Conservation (phyloP, 2,329 filamentous ascomycete species). For the Aspergillus sp. region DNA sequence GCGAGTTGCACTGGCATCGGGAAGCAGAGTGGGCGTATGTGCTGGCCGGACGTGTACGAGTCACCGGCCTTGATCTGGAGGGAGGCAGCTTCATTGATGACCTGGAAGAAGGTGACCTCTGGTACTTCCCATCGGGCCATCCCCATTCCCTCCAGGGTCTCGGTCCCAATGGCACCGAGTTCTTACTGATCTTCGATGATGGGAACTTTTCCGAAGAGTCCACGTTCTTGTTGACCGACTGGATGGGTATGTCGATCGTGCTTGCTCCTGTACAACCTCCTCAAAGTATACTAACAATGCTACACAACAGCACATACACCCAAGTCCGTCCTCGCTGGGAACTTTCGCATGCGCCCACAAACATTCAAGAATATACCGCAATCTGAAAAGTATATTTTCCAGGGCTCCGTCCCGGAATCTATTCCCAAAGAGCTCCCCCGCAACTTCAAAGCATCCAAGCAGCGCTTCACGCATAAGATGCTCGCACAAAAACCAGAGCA, state of each 20-base stretch:
- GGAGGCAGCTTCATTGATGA: constrained; percentile 9
- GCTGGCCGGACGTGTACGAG: constrained; percentile 2
- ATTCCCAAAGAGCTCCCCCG: constrained; percentile 4
- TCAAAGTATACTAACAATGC: not conserved
- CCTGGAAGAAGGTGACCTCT: constrained; percentile 7
- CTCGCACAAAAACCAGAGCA: constrained; percentile 1
- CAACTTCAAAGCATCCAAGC: constrained; percentile 8
- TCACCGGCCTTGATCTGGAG: constrained; percentile 6
- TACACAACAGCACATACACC: constrained; percentile 5
- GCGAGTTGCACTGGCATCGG: constrained; percentile 8
- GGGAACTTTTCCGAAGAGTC: constrained; percentile 8
- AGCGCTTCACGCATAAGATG: constrained; percentile 12
- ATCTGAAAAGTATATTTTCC: constrained; percentile 9
- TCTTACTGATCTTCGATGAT: constrained; percentile 9
- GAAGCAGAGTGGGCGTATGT: constrained; percentile 13
- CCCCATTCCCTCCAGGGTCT: constrained; percentile 9
- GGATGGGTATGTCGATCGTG: not conserved
- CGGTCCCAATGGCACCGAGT: constrained; percentile 8
- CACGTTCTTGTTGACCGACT: constrained; percentile 8
- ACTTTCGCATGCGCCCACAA: constrained; percentile 7
- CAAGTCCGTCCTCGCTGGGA: constrained; percentile 9
- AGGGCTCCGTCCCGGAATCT: not conserved
- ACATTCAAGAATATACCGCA: constrained; percentile 8
- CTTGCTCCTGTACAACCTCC: not conserved
- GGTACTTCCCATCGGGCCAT: constrained; percentile 10